Evolutionary conservation across 2,329 filamentous ascomycete genomes (phyloP).

Genomic region (Talaromyces atroroseus): DNA sequence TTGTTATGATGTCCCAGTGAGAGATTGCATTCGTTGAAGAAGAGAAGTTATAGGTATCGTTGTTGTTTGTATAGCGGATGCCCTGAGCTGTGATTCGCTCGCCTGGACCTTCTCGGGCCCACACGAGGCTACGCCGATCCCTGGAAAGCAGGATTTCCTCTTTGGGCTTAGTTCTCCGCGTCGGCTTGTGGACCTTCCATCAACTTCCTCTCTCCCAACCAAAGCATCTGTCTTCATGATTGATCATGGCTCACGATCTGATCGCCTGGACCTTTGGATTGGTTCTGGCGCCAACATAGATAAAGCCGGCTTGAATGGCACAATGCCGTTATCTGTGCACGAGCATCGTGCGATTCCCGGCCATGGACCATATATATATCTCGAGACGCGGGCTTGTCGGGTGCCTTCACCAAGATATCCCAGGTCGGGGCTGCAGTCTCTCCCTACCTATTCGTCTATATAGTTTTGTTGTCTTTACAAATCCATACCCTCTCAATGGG

Average conservation of each 20-base stretch:
- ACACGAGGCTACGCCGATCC: neutral
- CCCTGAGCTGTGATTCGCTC: neutral
- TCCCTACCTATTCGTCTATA: neutral
- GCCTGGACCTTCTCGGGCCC: conserved; percentile 8
- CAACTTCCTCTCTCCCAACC: neutral
- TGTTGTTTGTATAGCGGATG: neutral
- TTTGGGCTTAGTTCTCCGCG: neutral
- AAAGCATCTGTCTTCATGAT: neutral
- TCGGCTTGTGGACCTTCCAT: conserved; percentile 7
- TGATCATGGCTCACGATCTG: neutral
- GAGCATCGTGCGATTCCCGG: too few relatives aligned
- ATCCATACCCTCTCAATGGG: neutral
- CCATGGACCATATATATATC: neutral
- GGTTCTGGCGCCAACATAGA: neutral
- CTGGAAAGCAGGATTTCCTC: neutral
- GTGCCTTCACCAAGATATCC: neutral
- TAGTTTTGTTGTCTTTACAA: neutral
- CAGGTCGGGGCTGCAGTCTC: neutral
- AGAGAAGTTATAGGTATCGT: neutral
- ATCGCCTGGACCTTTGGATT: neutral
- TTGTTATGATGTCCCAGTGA: neutral
- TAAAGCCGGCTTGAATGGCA: neutral
- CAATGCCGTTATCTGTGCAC: neutral
- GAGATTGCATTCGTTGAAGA: neutral
- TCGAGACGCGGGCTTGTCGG: neutral